Conservation (phyloP, 345 rosid genomes). For the Geranium brycei region DNA sequence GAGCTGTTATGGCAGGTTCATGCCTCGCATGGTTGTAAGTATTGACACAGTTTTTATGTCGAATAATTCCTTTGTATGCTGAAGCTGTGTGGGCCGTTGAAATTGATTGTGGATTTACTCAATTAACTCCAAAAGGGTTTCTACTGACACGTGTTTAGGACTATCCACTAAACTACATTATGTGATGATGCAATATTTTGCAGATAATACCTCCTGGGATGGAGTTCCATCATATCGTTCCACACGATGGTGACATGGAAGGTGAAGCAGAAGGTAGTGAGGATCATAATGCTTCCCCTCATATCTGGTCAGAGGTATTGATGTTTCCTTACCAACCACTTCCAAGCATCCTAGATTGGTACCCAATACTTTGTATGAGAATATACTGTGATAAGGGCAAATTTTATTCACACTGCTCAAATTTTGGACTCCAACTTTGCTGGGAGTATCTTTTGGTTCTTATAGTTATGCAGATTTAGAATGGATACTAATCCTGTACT, state of each 20-base stretch:
- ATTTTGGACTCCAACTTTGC: not conserved
- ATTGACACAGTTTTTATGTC: not conserved
- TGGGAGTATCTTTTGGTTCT: no score
- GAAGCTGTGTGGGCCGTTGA: not conserved
- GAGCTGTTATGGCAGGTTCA: conserved; percentile 89
- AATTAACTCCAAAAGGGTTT: not conserved
- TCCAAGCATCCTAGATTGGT: conserved; percentile 3
- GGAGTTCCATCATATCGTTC: conserved; percentile 95
- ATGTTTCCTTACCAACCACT: conserved; percentile 5
- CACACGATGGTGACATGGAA: conserved; percentile 85
- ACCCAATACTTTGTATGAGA: not conserved
- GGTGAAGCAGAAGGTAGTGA: conserved; percentile 79
- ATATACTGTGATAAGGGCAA: not conserved
- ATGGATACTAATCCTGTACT: conserved; percentile 8
- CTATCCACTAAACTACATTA: not conserved
- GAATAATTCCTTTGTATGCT: not conserved
- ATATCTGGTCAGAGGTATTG: conserved; percentile 84
- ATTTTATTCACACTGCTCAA: not conserved
- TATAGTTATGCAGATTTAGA: conserved; percentile 1
- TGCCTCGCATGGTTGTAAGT: conserved; percentile 99
- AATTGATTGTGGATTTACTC: not conserved
- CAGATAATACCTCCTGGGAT: conserved; percentile 98
- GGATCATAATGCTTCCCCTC: conserved; percentile 70
- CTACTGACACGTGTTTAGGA: not conserved
- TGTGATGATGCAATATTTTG: conserved; percentile 11